Base-by-base conservation (phyloP, 2,329 filamentous ascomycete genomes). In the Talaromyces sp. region DNA sequence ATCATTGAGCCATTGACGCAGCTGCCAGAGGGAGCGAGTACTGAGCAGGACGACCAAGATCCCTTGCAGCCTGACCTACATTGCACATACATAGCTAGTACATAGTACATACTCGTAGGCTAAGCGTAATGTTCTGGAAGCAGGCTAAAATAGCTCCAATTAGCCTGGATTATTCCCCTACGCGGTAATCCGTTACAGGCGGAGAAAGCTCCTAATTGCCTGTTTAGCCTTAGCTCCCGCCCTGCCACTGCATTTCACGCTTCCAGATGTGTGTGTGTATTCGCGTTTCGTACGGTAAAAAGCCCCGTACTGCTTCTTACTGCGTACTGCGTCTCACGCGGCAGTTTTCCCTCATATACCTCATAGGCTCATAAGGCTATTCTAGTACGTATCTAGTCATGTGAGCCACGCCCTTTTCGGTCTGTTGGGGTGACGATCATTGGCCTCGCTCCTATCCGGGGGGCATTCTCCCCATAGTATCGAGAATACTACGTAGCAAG, bases 301-400 rank as follows among this genome's bases (percentile, higher is more conserved):
- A 3, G 16, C 31, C 37, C 56, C 56, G 56, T 59, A 43, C 56
- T 59, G 56, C 56, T 31, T 41, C 37, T 24, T 59, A 59, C 56
- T 59, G 56, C 56, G 56, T 59, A 59, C 56, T 27, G 37, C 56
- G 37, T 59, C 56, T 41, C 56, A 27, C 56, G 56, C 37, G 16
- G 39, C 56, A 43, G 35, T 11, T 43, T 7, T 58, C 19, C 10
- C 14, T 14, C 45, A n/a, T 24, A 13, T 22, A 24, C 19, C 16
- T 56, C 16, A 7, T 52, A 35, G 45, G 60, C 45, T 16, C 22
- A 13, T 8, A 6, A 39, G 37, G 27, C 27, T 31, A 31, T 31
- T 31, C 27, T 31, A 31, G 27, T 6, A n/a, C 43, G 6, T 22
- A 14, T 22, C 16, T 27, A 16, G 59, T 35, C 31, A 56, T 56